Conservation (phyloP, 1,139 yeast genomes). For the Yamadazyma friedrichii region DNA sequence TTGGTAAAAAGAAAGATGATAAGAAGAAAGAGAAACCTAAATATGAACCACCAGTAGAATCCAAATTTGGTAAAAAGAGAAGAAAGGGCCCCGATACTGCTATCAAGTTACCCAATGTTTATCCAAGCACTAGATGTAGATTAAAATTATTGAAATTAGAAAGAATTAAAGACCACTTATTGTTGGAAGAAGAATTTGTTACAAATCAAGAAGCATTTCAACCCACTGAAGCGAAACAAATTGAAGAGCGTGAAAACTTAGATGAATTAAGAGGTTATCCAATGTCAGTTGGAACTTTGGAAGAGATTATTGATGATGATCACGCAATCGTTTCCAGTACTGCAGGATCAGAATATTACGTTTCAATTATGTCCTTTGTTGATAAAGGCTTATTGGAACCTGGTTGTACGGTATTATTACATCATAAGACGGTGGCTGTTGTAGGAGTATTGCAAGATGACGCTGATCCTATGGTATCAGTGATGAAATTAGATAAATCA, state of each 20-base stretch:
- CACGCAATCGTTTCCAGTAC: slow-evolving; percentile 97
- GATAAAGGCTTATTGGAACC: slow-evolving; percentile 96
- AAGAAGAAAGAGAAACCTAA: slow-evolving; percentile 86
- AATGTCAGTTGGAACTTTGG: slow-evolving; percentile 93
- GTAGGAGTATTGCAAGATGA: slow-evolving; percentile 95
- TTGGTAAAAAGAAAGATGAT: slow-evolving; percentile 70
- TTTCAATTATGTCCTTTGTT: slow-evolving; percentile 93
- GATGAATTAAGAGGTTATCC: slow-evolving; percentile 97
- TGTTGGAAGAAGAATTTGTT: slow-evolving; percentile 94
- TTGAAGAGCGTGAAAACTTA: slow-evolving; percentile 91
- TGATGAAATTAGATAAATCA: slow-evolving; percentile 95
- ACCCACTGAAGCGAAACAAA: slow-evolving; percentile 95
- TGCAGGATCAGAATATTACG: slow-evolving; percentile 97
- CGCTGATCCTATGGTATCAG: slow-evolving; percentile 96
- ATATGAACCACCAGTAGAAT: slow-evolving; percentile 97
- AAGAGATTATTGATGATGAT: slow-evolving; percentile 96
- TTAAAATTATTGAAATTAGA: slow-evolving; percentile 88
- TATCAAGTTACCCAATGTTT: slow-evolving; percentile 82
- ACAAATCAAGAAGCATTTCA: slow-evolving; percentile 92
- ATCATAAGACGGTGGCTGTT: slow-evolving; percentile 91
- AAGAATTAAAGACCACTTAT: slow-evolving; percentile 91
- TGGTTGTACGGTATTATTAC: slow-evolving; percentile 94
- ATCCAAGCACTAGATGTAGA: slow-evolving; percentile 93
- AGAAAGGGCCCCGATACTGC: slow-evolving; percentile 91
- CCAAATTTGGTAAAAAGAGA: slow-evolving; percentile 86